A percentile compares a stretch with the other conserved stretches of the same genome.
Evolutionary conservation across 2,329 filamentous ascomycete species (phyloP).

Genomic region (Penicillium sp.): DNA sequence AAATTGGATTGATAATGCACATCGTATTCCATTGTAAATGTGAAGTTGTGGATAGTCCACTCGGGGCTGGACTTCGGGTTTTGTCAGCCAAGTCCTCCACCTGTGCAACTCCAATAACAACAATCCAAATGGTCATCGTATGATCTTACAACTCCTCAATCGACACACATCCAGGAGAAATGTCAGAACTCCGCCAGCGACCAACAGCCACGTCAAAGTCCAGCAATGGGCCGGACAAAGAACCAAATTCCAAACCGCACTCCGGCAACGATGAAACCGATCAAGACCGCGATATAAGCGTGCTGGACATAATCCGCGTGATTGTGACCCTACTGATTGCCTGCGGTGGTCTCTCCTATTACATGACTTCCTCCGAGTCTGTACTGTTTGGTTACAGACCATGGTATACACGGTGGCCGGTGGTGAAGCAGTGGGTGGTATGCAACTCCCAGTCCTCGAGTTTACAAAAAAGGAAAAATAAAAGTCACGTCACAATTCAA

Average conservation of each 20-base stretch:
- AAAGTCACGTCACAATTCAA: background rate
- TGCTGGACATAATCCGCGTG: conserved; percentile 68
- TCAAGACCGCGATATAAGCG: conserved; percentile 37
- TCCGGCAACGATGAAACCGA: conserved; percentile 22
- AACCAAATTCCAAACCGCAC: conserved; percentile 8
- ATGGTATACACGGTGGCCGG: conserved; percentile 60
- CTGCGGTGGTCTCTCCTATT: conserved; percentile 71
- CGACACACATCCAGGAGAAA: conserved; percentile 5
- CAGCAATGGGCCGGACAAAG: conserved; percentile 10
- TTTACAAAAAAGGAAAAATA: background rate
- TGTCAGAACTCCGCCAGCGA: conserved; percentile 37
- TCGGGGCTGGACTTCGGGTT: background rate
- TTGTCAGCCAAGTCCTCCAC: conserved; percentile 7
- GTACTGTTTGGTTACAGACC: conserved; percentile 68
- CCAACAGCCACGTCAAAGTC: conserved; percentile 19
- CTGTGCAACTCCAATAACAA: conserved; percentile 2
- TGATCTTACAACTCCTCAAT: background rate
- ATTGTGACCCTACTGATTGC: conserved; percentile 65
- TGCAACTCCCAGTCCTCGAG: conserved; percentile 25
- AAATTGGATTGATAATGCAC: background rate
- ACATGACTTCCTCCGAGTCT: conserved; percentile 69
- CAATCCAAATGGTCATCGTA: background rate
- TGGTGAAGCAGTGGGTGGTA: conserved; percentile 63
- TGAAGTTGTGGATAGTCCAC: background rate
- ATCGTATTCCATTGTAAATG: background rate